Evolutionary conservation across 371 early-diverging fungal species (phyloP).

Genomic region (Zychaea mexicana): DNA sequence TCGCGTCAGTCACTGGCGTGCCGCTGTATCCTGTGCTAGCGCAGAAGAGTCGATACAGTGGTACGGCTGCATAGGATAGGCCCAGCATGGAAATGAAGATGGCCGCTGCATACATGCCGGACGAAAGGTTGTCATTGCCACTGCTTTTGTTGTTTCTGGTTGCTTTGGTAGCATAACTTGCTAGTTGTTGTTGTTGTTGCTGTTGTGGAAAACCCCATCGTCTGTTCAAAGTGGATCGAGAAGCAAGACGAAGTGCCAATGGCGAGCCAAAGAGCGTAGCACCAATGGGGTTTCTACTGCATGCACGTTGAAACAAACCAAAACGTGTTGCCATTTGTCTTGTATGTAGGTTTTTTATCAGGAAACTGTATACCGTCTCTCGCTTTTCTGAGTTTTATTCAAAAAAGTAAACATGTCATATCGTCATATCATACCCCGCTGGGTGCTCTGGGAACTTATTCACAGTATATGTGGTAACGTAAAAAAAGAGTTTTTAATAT

Average conservation of each 20-base stretch:
- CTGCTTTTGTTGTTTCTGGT: background rate
- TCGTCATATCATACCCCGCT: too few species aligned
- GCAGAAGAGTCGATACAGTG: conserved; percentile 95
- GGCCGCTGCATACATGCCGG: conserved; percentile 77
- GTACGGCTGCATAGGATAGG: conserved; percentile 93
- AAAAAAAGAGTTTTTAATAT: too few species aligned
- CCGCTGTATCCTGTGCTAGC: conserved; percentile 92
- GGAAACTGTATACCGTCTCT: too few species aligned
- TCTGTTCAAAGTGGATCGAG: background rate
- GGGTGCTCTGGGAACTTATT: too few species aligned
- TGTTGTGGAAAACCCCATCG: background rate
- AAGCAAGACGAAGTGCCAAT: background rate
- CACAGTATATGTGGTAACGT: too few species aligned
- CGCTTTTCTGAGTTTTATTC: too few species aligned
- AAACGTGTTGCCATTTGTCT: background rate
- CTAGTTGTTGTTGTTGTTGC: background rate
- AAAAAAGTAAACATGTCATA: too few species aligned
- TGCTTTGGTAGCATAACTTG: too few species aligned
- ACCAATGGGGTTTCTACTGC: background rate
- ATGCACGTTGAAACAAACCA: background rate
- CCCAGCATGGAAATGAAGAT: conserved; percentile 87
- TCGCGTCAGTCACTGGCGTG: conserved; percentile 68
- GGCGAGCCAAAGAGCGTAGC: background rate
- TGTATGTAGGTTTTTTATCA: too few species aligned
- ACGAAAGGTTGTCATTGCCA: conserved; percentile 20